Evolutionary conservation across 78 protist genomes (phyloP).

Genomic region (Acrasis kona): DNA sequence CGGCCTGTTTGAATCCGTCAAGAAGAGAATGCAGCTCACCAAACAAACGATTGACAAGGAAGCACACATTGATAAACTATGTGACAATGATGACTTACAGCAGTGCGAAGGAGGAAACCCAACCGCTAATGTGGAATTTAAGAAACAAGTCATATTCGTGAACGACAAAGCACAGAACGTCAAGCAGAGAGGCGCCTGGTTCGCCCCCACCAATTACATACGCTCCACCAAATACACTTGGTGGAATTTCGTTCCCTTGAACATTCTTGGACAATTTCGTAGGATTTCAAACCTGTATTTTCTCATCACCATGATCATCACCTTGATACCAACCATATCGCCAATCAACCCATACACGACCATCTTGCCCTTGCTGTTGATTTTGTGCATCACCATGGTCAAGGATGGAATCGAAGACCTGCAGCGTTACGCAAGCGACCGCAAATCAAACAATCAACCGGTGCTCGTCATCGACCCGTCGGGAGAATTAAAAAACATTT

Average conservation of each 20-base stretch:
- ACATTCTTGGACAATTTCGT: not conserved
- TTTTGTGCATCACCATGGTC: slow-evolving; percentile 48
- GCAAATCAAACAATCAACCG: not conserved
- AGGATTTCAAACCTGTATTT: slow-evolving; percentile 18
- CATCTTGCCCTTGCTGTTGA: slow-evolving; percentile 58
- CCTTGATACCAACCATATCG: slow-evolving; percentile 24
- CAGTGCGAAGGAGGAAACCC: no score
- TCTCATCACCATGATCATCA: slow-evolving; percentile 8
- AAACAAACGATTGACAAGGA: no score
- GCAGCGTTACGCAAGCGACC: not conserved
- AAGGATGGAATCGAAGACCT: slow-evolving; percentile 72
- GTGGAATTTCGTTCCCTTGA: not conserved
- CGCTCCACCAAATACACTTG: no score
- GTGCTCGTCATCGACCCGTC: slow-evolving; percentile 15
- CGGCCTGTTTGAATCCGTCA: no score
- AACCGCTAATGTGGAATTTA: no score
- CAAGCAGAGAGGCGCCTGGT: no score
- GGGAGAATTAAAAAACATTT: not conserved
- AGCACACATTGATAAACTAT: no score
- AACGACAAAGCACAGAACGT: no score
- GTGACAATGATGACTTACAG: no score
- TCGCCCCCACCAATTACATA: slow-evolving; percentile 13
- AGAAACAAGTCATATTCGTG: no score
- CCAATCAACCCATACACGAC: slow-evolving; percentile 57
- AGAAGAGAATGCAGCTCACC: no score